Percentiles rank a stretch among this genome's conserved stretches.
phyloP scores from a whole-genome alignment of 108 stramenopile species.

The Cyclotella baltica region DNA sequence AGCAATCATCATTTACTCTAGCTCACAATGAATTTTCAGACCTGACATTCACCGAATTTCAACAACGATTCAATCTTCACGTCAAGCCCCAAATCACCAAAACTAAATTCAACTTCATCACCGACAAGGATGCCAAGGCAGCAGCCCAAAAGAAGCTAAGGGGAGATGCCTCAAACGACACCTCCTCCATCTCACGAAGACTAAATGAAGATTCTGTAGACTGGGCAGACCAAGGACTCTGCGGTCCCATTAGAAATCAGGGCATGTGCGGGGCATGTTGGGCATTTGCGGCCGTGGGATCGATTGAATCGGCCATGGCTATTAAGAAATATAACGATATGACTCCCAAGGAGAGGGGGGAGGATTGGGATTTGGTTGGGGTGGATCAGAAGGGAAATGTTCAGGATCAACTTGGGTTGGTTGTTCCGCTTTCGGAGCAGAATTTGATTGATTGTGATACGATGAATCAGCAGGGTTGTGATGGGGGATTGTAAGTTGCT shows the following conservation, averaged over 20 bases:
- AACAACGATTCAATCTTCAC: slow-evolving; percentile 63
- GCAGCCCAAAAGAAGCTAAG: neutral
- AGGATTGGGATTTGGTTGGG: neutral
- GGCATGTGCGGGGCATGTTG: slow-evolving; percentile 92
- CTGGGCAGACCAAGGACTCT: slow-evolving; percentile 85
- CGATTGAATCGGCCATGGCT: slow-evolving; percentile 92
- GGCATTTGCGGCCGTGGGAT: slow-evolving; percentile 96
- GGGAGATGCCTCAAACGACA: slow-evolving; percentile 4
- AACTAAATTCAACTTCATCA: slow-evolving; percentile 48
- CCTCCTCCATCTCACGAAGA: slow-evolving; percentile 16
- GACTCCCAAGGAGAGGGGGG: slow-evolving; percentile 7
- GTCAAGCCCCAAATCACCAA: slow-evolving; percentile 37
- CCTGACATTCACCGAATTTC: slow-evolving; percentile 91
- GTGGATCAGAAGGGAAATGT: slow-evolving; percentile 2
- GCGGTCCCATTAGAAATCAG: slow-evolving; percentile 94
- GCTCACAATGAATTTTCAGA: slow-evolving; percentile 95
- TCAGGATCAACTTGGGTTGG: slow-evolving; percentile 60
- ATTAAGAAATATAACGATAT: slow-evolving; percentile 57
- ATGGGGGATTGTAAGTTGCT: slow-evolving; percentile 87
- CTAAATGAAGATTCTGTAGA: slow-evolving; percentile 62
- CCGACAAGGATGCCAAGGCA: slow-evolving; percentile 18
- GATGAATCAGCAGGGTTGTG: slow-evolving; percentile 83
- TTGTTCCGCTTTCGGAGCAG: slow-evolving; percentile 91
- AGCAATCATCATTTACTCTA: slow-evolving; percentile 68
- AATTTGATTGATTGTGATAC: slow-evolving; percentile 95